Base-by-base conservation (phyloP, 2,329 filamentous ascomycete species). In the Aspergillus sp. region DNA sequence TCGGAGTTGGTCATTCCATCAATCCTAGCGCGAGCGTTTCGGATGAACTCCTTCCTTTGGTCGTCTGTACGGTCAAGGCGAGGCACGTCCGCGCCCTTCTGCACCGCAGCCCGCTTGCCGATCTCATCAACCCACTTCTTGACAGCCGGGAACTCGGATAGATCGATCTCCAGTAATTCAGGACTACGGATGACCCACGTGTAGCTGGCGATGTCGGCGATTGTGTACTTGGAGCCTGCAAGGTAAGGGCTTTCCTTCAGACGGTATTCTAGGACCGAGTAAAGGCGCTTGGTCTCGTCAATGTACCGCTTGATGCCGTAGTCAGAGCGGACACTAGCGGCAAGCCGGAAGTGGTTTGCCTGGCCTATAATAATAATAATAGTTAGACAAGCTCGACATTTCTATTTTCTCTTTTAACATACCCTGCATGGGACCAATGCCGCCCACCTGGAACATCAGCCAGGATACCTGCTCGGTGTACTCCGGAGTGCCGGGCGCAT, bases 251-350 rank as follows among this genome's bases (percentile, higher is more conserved):
- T 75, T 31, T 73, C 70, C 44, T 65, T 59, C 5, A 82, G 67
- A 1, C 77, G 72, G 33, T 71, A 71, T 35, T 82, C 75, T 5
- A 82, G 71, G 15, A 82, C 78, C 21, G 71, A 67, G 62, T 78
- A 81, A 4, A 82, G 69, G 4, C 80, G 75, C 60, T 76, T 78
- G 5, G 79, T 80, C 64, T 82, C 79, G 31, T 78, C 77, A 39
- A 76, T 71, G 60, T 80, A 82, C n/a, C 79, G 72, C 23, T 78
- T 70, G 57, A 79, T 79, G 3, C 70, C 77, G 58, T 79, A 80
- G 51, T 73, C 66, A 31, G 79, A 79, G 58, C 77, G 76, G 12
- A 65, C 68, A 1, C 70, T 70, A 2, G 77, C 77, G 47, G 78
- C 78, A 51, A 75, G 73, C 56, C 74, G 73, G 72, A 80, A 81